Evolutionary conservation across 345 rosid genomes (phyloP).

Genomic region (Cardamine resedifolia): DNA sequence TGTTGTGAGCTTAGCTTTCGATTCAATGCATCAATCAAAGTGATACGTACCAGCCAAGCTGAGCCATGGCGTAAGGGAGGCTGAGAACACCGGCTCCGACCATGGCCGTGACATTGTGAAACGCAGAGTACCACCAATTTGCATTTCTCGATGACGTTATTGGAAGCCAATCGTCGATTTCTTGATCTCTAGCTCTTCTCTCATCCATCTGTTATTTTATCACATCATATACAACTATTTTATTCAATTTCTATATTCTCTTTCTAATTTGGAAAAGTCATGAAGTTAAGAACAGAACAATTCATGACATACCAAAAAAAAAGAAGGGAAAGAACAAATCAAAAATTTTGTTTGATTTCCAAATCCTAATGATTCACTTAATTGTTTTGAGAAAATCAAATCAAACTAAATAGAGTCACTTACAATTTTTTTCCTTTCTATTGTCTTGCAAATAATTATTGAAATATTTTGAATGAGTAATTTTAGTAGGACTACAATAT

Average conservation of each 20-base stretch:
- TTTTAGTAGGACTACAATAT: background rate
- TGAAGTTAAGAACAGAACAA: background rate
- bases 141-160: slow-evolving; percentile 72
- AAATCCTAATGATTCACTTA: too few species aligned
- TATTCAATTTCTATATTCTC: too few species aligned
- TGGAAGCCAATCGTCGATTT: slow-evolving; percentile 74
- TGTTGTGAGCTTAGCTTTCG: background rate
- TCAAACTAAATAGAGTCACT: too few species aligned
- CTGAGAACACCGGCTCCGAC: slow-evolving; percentile 90
- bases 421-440: too few species aligned
- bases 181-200: slow-evolving; percentile 43
- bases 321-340: background rate
- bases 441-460: too few species aligned
- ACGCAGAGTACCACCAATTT: slow-evolving; percentile 91
- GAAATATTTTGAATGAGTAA: background rate
- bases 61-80: slow-evolving; percentile 77
- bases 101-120: slow-evolving; percentile 93
- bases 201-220: slow-evolving; percentile 24
- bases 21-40: background rate
- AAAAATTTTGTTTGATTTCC: too few species aligned
- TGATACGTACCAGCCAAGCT: slow-evolving; percentile 69
- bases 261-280: background rate
- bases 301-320: too few species aligned
- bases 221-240: background rate
- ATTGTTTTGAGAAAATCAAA: too few species aligned